Percentiles rank a stretch among this genome's conserved stretches.
Conservation (phyloP, 2,329 filamentous ascomycete species). For the Curvularia hawaiiensis region DNA sequence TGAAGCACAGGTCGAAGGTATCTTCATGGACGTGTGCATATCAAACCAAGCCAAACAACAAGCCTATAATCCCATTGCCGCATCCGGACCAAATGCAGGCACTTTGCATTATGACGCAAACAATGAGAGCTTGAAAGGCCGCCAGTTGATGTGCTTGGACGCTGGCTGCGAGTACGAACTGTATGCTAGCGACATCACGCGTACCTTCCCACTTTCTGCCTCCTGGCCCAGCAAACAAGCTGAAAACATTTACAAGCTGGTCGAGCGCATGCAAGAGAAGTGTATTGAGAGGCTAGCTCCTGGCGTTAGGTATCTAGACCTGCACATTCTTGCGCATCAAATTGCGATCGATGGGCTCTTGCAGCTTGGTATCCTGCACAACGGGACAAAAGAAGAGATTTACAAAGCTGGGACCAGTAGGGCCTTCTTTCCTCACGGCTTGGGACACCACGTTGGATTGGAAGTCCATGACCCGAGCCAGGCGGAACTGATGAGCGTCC, state of each 20-base stretch:
- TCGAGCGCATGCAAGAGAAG: slow-evolving; percentile 78
- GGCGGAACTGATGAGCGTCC: slow-evolving; percentile 41
- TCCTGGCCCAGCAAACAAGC: slow-evolving; percentile 70
- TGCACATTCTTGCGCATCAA: slow-evolving; percentile 74
- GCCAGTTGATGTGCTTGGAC: slow-evolving; percentile 81
- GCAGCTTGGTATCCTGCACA: slow-evolving; percentile 71
- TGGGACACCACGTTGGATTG: slow-evolving; percentile 90
- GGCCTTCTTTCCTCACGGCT: slow-evolving; percentile 89
- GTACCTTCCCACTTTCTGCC: slow-evolving; percentile 80
- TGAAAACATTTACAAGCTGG: slow-evolving; percentile 74
- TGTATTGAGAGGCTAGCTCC: slow-evolving; percentile 73
- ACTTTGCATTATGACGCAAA: slow-evolving; percentile 89
- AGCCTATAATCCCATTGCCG: slow-evolving; percentile 89
- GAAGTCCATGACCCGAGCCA: slow-evolving; percentile 77
- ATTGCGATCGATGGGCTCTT: slow-evolving; percentile 75
- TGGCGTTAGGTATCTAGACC: slow-evolving; percentile 70
- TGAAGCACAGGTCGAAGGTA: slow-evolving; percentile 82
- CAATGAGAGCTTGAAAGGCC: slow-evolving; percentile 69
- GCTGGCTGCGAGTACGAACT: slow-evolving; percentile 84
- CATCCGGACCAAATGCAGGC: slow-evolving; percentile 78
- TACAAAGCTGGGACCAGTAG: slow-evolving; percentile 78
- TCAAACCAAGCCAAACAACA: slow-evolving; percentile 74
- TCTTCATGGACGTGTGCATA: slow-evolving; percentile 75
- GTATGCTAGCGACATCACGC: slow-evolving; percentile 89
- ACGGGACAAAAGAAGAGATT: slow-evolving; percentile 70